These are phyloP conservation scores for Calocybe gangraenosa DNA, from an alignment of 768 basidiomycete species.

Conservation along the genomic window DNA sequence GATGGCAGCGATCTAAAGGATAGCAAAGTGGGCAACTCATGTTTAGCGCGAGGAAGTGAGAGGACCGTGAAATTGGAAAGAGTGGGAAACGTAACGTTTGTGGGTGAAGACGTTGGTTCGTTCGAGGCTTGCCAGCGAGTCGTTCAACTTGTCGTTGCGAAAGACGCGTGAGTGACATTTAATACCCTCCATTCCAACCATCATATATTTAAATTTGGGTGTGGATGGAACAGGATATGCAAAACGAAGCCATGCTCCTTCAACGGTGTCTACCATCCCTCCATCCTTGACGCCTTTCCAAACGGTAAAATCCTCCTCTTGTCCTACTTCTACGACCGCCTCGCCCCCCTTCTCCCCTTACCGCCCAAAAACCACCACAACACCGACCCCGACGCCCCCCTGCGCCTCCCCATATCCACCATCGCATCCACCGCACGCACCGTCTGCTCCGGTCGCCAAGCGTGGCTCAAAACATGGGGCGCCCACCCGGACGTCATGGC, in stretches of 20 bases:
- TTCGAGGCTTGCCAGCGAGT: conserved; percentile 85
- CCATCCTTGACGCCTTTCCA: conserved; percentile 83
- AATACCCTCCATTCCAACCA: conserved; percentile 1
- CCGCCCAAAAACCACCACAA: background rate
- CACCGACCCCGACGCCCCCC: conserved; percentile 1
- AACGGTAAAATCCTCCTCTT: conserved; percentile 84
- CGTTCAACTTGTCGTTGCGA: conserved; percentile 87
- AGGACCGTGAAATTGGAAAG: conserved; percentile 60
- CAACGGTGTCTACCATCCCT: conserved; percentile 96
- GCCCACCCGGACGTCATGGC: conserved; percentile 29
- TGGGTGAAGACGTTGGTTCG: conserved; percentile 73
- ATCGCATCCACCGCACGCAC: conserved; percentile 60
- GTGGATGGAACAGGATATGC: no score
- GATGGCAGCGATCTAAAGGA: conserved; percentile 11
- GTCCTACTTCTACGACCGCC: conserved; percentile 97
- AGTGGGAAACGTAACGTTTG: conserved; percentile 75
- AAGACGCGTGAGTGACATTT: conserved; percentile 71
- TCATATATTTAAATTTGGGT: no score
- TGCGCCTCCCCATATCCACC: conserved; percentile 38
- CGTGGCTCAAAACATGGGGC: conserved; percentile 55
- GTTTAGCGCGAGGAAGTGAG: conserved; percentile 64
- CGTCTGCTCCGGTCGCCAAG: conserved; percentile 66
- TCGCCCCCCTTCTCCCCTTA: conserved; percentile 61
- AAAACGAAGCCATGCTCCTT: conserved; percentile 94
- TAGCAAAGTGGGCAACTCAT: conserved; percentile 71